Evolutionary conservation across 495 filamentous ascomycete species (phyloP), one percentile per base, ranked within the genome.

Genomic region (Venustampulla echinocandica): DNA sequence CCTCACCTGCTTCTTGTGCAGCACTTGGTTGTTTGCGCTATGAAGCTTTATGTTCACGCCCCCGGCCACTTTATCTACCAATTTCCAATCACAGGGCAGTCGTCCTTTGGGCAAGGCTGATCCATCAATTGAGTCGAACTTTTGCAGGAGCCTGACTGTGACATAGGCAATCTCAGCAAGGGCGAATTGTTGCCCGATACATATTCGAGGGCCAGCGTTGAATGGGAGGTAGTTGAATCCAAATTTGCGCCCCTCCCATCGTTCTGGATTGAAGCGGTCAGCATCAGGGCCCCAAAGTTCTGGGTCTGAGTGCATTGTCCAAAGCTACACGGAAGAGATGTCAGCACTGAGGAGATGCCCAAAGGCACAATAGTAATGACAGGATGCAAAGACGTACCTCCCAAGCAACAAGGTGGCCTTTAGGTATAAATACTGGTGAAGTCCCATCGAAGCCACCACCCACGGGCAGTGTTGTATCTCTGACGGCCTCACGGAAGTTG

Each of bases 161-260:
- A n/a, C n/a, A 48, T 74, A 75, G 6, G 60, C 61, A 20, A 73
- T 66, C 56, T 80, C 74, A 1, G 71, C 76, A 61, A 79, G 63
- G 17, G 76, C 77, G 51, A 77, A 77, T 49, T 71, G 69, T 59
- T 70, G 69, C 10, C 70, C 70, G 19, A 52, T 44, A 42, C 66
- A 80, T 42, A 81, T 77, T 19, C 80, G 67, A 2, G 80, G 79
- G 0, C 80, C 79, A 1, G 77, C 80, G 42, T 72, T 74, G 46
- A 54, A 54, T 25, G 53, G 53, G 24, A 55, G 39, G 36, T 47
- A 55, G 41, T 52, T 38, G 30, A 37, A 55, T 52, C 57, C 44
- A 56, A 62, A 39, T 51, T 56, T 60, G 36, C 49, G 41, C 4
- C 49, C 49, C 44, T 58, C 59, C 62, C 62, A 68, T 23, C 64